Evolutionary conservation across 768 basidiomycete species (phyloP).

Genomic region (Suillus placidus): DNA sequence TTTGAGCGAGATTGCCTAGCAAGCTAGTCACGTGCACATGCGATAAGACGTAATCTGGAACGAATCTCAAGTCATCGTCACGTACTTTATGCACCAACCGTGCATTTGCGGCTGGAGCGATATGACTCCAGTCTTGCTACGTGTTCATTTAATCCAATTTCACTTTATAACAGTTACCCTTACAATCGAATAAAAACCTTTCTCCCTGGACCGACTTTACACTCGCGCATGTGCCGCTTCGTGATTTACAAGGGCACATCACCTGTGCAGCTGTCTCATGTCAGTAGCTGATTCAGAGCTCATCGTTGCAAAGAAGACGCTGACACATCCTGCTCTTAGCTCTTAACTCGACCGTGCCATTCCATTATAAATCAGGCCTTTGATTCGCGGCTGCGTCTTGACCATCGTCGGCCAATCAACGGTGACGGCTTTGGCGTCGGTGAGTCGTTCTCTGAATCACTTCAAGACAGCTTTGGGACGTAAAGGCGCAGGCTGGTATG

Average conservation of each 20-base stretch:
- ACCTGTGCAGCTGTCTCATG: conserved; percentile 90
- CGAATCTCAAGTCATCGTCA: conserved; percentile 14
- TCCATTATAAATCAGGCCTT: conserved; percentile 98
- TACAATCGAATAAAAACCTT: neutral
- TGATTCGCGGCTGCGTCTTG: conserved; percentile 86
- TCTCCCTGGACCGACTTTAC: neutral
- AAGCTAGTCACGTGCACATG: conserved; percentile 4
- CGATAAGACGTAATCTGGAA: conserved; percentile 26
- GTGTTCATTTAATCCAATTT: neutral
- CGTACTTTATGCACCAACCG: neutral
- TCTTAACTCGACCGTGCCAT: conserved; percentile 93
- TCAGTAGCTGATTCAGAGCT: conserved; percentile 32
- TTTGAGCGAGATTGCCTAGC: too few relatives aligned
- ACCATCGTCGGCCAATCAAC: conserved; percentile 83
- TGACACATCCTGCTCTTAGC: conserved; percentile 39
- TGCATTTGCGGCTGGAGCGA: conserved; percentile 12
- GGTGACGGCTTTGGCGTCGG: conserved; percentile 97
- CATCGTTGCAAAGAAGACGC: neutral
- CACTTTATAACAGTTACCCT: neutral
- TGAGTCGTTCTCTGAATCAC: conserved; percentile 38
- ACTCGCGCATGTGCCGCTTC: conserved; percentile 73
- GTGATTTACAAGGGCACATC: conserved; percentile 96
- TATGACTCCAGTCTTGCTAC: conserved; percentile 12
- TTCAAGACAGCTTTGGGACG: conserved; percentile 4
- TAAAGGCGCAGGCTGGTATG: conserved; percentile 80